These are phyloP conservation scores for Pleurostoma richardsiae DNA, from an alignment of 2,329 filamentous ascomycete species.

Conservation along the genomic window DNA sequence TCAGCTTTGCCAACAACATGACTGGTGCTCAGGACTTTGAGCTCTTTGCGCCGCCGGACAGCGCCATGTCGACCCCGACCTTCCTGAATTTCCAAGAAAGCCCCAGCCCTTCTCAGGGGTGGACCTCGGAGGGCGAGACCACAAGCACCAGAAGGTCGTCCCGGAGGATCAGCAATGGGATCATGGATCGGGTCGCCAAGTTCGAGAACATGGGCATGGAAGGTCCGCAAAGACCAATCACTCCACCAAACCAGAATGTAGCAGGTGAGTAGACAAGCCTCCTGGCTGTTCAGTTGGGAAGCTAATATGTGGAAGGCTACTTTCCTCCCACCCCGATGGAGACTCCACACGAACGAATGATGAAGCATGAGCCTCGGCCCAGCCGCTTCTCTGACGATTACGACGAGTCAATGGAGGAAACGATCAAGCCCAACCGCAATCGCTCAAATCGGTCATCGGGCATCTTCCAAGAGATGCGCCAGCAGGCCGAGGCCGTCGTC, in stretches of 20 bases:
- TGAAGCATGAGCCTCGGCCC: conserved; percentile 34
- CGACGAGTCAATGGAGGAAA: conserved; percentile 63
- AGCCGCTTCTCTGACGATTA: conserved; percentile 55
- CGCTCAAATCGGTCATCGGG: conserved; percentile 39
- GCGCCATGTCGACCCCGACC: conserved; percentile 41
- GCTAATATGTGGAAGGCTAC: conserved; percentile 40
- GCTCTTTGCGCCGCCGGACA: conserved; percentile 38
- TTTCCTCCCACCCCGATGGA: conserved; percentile 64
- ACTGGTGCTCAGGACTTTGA: conserved; percentile 42
- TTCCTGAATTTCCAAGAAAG: conserved; percentile 47
- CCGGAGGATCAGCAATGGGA: conserved; percentile 54
- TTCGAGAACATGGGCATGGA: conserved; percentile 50
- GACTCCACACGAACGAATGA: conserved; percentile 48
- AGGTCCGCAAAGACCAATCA: conserved; percentile 47
- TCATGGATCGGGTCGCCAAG: conserved; percentile 54
- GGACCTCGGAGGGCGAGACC: conserved; percentile 46
- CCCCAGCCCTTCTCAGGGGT: conserved; percentile 34
- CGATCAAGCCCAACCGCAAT: conserved; percentile 50
- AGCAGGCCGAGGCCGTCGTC: conserved; percentile 48
- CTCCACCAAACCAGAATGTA: conserved; percentile 56
- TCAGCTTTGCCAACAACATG: conserved; percentile 34
- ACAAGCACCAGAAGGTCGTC: conserved; percentile 34
- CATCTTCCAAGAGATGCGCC: conserved; percentile 55
- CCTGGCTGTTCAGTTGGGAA: no score
- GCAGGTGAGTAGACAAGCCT: conserved; percentile 41